Conservation (phyloP, 306 rosid species). For the Cucurbita moschata region DNA sequence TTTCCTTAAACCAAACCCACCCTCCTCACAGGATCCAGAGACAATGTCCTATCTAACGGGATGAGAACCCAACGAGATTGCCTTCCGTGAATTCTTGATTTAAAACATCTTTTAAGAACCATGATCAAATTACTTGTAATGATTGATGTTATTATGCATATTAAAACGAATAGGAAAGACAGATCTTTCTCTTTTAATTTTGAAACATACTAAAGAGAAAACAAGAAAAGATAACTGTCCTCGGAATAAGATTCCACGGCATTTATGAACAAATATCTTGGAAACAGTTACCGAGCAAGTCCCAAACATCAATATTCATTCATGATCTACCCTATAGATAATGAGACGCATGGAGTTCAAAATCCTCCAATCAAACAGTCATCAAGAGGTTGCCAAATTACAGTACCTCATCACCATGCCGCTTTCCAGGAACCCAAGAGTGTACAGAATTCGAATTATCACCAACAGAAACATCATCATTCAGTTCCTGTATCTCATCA, state of each 20-base stretch:
- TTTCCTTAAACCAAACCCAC: neutral
- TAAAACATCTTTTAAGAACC: no score
- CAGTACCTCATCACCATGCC: conserved; percentile 57
- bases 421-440: conserved; percentile 45
- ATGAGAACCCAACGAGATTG: no score
- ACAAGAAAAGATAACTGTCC: no score
- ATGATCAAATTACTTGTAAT: no score
- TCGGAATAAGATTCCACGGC: no score
- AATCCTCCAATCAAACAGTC: neutral
- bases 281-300: neutral
- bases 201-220: no score
- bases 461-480: conserved; percentile 23
- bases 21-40: neutral
- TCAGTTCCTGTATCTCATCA: conserved; percentile 35
- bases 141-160: no score
- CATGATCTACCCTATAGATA: neutral
- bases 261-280: no score
- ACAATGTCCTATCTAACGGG: neutral
- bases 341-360: neutral
- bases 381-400: neutral
- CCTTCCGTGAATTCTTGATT: no score
- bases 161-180: no score
- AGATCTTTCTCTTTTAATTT: no score
- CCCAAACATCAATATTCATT: neutral
- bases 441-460: conserved; percentile 26